Evolutionary conservation across 2,329 filamentous ascomycete species (phyloP), one percentile per base, ranked within the genome.

Genomic region (Fusarium fujikuroi): DNA sequence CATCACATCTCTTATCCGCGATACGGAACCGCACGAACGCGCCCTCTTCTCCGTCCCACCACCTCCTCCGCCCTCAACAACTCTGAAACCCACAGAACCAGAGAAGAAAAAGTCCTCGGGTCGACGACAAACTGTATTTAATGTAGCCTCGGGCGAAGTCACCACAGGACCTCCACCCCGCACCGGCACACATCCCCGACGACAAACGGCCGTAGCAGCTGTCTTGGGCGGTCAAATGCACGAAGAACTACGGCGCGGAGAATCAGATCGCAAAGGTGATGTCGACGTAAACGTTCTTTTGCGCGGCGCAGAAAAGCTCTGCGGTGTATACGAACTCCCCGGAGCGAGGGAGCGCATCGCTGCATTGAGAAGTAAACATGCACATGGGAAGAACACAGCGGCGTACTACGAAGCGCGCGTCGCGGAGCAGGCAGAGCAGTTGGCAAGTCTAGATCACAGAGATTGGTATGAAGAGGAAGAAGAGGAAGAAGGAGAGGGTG

Each of bases 21-120:
- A 99, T 81, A 98, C 95, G 7, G 96, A 99, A 83, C 85, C 92
- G 28, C 95, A 98, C 84, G 96, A 99, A 82, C 92, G 95, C 78
- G 95, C 95, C 11, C 90, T 99, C 23, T 99, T 98, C 85, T 97
- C 95, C 42, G 92, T 97, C 1, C 95, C 95, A 2, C 91, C 93
- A 1, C 91, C 93, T 0, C 90, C 93, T 3, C 87, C 79, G 44
- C 84, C 78, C 57, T 82, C 78, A 71, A 85, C 77, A 59, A 72
- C 64, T 43, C 60, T 74, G 16, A 74, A 78, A 15, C 79, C 81
- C 77, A 77, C 84, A 76, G 80, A 86, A 75, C 78, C 81, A 43
- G 75, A 81, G 78, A 71, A 76, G 52, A 66, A 83, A 80, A 79
- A 81, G 37, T 73, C 83, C 30, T 78, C 82, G 8, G 82, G 81